Evolutionary conservation across 2,329 filamentous ascomycete species (phyloP), one percentile per base, ranked within the genome.

Genomic region (Epichloe bromicola): DNA sequence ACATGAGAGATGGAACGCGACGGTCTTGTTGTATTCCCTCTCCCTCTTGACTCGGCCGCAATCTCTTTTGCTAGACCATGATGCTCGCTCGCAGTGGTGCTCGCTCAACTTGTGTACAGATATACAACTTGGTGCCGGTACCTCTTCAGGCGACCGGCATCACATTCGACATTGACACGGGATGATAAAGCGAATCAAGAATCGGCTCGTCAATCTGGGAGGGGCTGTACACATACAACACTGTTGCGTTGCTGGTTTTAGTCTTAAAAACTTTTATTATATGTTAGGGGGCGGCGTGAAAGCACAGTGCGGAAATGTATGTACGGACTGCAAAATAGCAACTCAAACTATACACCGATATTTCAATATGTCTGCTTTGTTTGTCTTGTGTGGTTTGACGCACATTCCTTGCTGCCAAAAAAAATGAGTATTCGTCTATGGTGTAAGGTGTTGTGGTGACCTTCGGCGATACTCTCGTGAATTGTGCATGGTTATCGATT

Each of bases 241-340:
- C 34, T n/a, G 23, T 53, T 50, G 48, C 39, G 23, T n/a, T 34
- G 15, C 33, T 50, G 39, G 34, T 48, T 53, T 43, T 43, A 37
- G n/a, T 44, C 19, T 49, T 44, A 47, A 41, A 43, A 11, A 23
- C n/a, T 38, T 48, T 53, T 50, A 50, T 53, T 53, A 36, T 46
- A 46, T 40, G 39, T 12, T 33, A 6, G 12, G 33, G 48, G 17
- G 39, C 20, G 47, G 51, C 38, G 43, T 42, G 43, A 23, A 12
- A 34, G 36, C n/a, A 20, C 23, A 30, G 30, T 47, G 38, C 15
- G 51, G 48, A 48, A 49, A 43, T 53, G 48, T 53, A 48, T 40
- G 43, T 36, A 43, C 17, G 51, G 51, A 46, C 40, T 50, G 47
- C 34, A 48, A 48, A 53, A 48, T 50, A 53, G 47, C 45, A 42